Conservation (phyloP, 208 protist species). For the Trypanosoma brucei region DNA sequence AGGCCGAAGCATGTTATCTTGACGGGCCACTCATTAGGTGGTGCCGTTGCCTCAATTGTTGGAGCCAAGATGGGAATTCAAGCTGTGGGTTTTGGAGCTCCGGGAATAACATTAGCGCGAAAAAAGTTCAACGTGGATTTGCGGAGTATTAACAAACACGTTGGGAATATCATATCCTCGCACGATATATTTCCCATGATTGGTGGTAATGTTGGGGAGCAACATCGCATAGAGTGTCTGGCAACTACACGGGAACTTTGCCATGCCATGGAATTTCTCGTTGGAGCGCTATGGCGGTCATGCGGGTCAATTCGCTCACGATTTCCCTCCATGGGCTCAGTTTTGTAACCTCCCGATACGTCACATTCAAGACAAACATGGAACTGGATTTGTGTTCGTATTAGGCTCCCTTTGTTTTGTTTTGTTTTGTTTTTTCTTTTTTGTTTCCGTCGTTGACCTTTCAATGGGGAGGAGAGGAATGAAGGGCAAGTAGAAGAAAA, state of each 20-base stretch:
- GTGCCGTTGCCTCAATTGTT: slow-evolving; percentile 66
- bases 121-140: slow-evolving; percentile 49
- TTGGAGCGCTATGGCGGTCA: slow-evolving; percentile 66
- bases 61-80: slow-evolving; percentile 53
- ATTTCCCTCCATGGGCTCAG: slow-evolving; percentile 45
- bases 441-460: too few relatives aligned
- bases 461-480: too few relatives aligned
- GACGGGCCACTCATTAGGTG: slow-evolving; percentile 80
- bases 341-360: slow-evolving; percentile 4
- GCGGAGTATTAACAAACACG: slow-evolving; percentile 40
- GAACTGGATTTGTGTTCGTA: too few relatives aligned
- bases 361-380: too few relatives aligned
- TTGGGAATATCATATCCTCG: slow-evolving; percentile 57
- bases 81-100: slow-evolving; percentile 65
- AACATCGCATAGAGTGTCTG: slow-evolving; percentile 72
- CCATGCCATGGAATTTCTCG: slow-evolving; percentile 77
- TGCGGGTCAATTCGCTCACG: slow-evolving; percentile 53
- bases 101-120: slow-evolving; percentile 55
- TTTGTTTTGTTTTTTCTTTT: too few relatives aligned
- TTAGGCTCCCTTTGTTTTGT: too few relatives aligned
- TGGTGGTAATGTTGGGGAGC: slow-evolving; percentile 56
- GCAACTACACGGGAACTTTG: slow-evolving; percentile 63
- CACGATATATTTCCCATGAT: slow-evolving; percentile 72
- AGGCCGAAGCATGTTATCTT: slow-evolving; percentile 47
- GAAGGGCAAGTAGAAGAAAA: too few relatives aligned